phyloP scores from a whole-genome alignment of 805 yeast genomes.

The Lipomyces sp. region DNA sequence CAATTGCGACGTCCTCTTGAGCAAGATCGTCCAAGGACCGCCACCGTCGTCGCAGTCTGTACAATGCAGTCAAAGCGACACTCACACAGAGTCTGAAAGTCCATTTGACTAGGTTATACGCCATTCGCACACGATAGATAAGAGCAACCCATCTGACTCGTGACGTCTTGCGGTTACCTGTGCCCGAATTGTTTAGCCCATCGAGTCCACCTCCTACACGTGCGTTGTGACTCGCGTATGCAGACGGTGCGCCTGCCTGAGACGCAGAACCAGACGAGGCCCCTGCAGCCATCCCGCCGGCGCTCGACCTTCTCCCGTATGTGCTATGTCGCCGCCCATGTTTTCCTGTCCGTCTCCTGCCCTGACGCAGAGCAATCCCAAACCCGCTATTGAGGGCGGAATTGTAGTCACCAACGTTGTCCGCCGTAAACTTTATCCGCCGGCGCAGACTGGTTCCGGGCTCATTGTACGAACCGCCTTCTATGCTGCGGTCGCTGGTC shows the following conservation, averaged over 20 bases:
- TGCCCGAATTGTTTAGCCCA: neutral
- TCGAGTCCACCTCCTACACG: conserved; percentile 12
- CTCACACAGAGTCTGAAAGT: conserved; percentile 2
- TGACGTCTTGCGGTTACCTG: conserved; percentile 3
- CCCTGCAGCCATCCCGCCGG: neutral
- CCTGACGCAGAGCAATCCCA: neutral
- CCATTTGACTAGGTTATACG: conserved; percentile 17
- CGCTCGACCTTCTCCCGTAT: neutral
- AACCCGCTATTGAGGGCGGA: neutral
- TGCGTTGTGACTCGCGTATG: conserved; percentile 17
- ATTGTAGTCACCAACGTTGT: conserved; percentile 1
- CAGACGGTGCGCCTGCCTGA: neutral
- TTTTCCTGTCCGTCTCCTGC: neutral
- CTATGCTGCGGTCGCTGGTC: too few relatives aligned
- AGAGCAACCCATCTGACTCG: conserved; percentile 18
- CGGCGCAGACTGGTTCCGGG: neutral
- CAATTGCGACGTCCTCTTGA: neutral
- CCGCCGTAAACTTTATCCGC: conserved; percentile 10
- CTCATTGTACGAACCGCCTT: neutral
- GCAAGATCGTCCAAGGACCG: neutral
- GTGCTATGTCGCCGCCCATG: neutral
- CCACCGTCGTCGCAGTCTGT: neutral
- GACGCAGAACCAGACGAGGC: neutral
- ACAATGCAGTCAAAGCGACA: neutral
- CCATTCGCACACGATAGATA: conserved; percentile 22